Evolutionary conservation across 2,329 filamentous ascomycete genomes (phyloP), one percentile per base, ranked within the genome.

Genomic region (Pseudogymnoascus sp.): DNA sequence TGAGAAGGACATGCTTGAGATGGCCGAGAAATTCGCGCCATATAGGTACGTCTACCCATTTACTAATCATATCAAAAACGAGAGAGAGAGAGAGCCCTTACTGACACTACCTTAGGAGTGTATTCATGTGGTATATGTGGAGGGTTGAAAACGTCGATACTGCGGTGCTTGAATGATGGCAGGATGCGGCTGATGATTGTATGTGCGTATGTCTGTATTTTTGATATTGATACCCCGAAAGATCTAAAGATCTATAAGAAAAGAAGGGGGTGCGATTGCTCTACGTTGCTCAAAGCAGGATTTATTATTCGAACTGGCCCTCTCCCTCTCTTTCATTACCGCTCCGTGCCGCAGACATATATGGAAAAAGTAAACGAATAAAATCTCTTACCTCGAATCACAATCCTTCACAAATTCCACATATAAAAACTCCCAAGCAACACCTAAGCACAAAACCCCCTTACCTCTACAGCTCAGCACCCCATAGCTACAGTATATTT

Each of bases 111-210:
- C 42, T 4, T 60, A 87, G 92, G 71, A 94, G 88, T 69, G 73
- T 97, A 44, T 96, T 96, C 71, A 97, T 97, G 92, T 97, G 92
- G 92, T 96, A 96, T 73, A 96, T 96, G 90, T 97, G 93, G 92
- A 81, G 88, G 63, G 86, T 93, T 9, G 89, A 88, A 72, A 85
- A 91, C 71, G 91, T 91, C 3, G 89, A 95, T 74, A 76, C 92
- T 27, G 85, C 81, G 65, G 81, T 82, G 2, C 71, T 87, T 73
- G 83, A 84, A 27, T 44, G 66, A 62, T 59, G 7, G 27, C 15
- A 17, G n/a, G 27, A 77, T 69, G 29, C 25, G 9, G 31, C 51
- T 48, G n/a, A 39, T 51, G 17, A 42, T 6, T 42, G 39, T 13
- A 17, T 42, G n/a, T 27, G 21, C n/a, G n/a, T n/a, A n/a, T 21